Conservation (phyloP, 2,329 filamentous ascomycete genomes). For the Colletotrichum noveboracense region DNA sequence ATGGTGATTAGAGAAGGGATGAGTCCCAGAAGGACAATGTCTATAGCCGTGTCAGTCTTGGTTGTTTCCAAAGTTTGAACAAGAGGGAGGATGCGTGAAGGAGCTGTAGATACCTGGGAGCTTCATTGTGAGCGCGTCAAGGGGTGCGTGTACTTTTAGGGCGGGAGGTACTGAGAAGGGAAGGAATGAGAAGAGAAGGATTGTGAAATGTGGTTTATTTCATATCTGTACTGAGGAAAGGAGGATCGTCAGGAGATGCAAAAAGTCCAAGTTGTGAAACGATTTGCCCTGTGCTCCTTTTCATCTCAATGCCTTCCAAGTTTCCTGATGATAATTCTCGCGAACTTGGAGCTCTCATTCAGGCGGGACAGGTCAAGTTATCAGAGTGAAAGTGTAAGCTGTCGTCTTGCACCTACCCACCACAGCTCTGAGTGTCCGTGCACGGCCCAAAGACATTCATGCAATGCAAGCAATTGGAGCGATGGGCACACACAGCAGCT, state of each 20-base stretch:
- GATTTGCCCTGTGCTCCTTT: slow-evolving; percentile 17
- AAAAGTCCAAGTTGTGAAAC: slow-evolving; percentile 13
- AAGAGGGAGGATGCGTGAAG: neutral
- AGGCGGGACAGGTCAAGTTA: neutral
- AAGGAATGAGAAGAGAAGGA: neutral
- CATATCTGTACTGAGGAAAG: neutral
- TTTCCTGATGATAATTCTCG: neutral
- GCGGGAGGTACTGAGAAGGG: neutral
- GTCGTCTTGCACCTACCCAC: slow-evolving; percentile 16
- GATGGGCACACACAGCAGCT: neutral
- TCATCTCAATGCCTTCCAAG: slow-evolving; percentile 6
- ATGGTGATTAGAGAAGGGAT: slow-evolving; percentile 68
- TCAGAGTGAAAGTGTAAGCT: slow-evolving; percentile 17
- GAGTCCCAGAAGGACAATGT: slow-evolving; percentile 54
- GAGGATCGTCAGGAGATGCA: neutral
- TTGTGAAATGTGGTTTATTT: neutral
- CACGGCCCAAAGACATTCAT: neutral
- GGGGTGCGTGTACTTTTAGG: neutral
- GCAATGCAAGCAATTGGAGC: neutral
- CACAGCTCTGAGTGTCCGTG: slow-evolving; percentile 8
- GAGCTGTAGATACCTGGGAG: slow-evolving; percentile 19
- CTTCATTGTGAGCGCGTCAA: slow-evolving; percentile 24
- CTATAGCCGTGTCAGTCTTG: slow-evolving; percentile 34
- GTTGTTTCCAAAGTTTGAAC: neutral
- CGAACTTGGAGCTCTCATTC: slow-evolving; percentile 1